A percentile compares a stretch with the other conserved stretches of the same genome.
Conservation (phyloP, 2,329 filamentous ascomycete genomes). For the Graphilbum ipis-grandicollis region DNA sequence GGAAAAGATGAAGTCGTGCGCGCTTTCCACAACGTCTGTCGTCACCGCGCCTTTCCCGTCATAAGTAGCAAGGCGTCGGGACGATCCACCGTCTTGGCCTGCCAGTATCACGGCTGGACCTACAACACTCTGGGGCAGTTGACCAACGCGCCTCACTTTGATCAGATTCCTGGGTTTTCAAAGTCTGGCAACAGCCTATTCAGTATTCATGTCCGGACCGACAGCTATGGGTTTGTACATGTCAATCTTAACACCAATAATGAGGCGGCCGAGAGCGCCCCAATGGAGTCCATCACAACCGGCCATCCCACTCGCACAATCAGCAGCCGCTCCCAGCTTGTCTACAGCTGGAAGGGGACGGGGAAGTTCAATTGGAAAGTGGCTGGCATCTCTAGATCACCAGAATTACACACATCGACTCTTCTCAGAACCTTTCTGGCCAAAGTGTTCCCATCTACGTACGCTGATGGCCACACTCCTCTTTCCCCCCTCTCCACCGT, state of each 20-base stretch:
- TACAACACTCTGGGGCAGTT: conserved; percentile 3
- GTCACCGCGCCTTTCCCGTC: conserved; percentile 2
- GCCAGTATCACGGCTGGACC: conserved; percentile 4
- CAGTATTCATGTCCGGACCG: neutral
- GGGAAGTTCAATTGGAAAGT: conserved; percentile 4
- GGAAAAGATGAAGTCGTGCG: conserved; percentile 2
- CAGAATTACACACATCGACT: too few species aligned
- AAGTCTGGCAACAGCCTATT: neutral
- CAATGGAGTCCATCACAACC: too few species aligned
- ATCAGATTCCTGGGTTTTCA: neutral
- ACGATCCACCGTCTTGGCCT: neutral
- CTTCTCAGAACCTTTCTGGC: too few species aligned
- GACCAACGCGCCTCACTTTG: conserved; percentile 1
- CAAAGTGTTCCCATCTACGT: neutral
- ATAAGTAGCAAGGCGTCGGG: conserved; percentile 1
- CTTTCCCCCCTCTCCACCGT: neutral
- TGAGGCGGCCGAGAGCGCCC: too few species aligned
- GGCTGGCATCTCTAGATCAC: neutral
- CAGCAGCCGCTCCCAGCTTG: neutral
- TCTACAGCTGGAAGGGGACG: neutral
- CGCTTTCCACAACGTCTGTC: conserved; percentile 3
- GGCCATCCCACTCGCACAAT: too few species aligned
- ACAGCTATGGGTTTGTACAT: conserved; percentile 1
- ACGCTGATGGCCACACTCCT: too few species aligned
- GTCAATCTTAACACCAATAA: conserved; percentile 1